Percentiles rank a stretch among this genome's conserved stretches.
These are phyloP conservation scores for Neoascochyta sp. DNA, from an alignment of 2,329 filamentous ascomycete species.

Conservation along the genomic window DNA sequence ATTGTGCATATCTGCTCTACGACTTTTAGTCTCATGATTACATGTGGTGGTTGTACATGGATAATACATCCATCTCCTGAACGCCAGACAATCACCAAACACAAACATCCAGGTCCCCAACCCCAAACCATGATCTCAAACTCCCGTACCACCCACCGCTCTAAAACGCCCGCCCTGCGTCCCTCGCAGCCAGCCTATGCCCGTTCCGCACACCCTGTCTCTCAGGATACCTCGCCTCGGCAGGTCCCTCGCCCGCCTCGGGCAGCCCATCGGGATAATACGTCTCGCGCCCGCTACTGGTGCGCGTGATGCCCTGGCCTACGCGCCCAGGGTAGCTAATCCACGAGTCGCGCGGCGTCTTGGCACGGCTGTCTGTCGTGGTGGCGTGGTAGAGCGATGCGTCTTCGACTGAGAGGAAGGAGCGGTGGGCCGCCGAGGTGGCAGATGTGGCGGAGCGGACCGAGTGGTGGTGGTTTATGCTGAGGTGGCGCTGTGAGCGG, in stretches of 20 bases:
- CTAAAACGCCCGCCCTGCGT: slow-evolving; percentile 4
- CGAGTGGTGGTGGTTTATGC: slow-evolving; percentile 4
- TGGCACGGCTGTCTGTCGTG: slow-evolving; percentile 1
- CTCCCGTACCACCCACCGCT: too few relatives aligned
- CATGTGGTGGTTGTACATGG: too few relatives aligned
- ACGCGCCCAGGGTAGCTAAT: slow-evolving; percentile 5
- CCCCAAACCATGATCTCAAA: too few relatives aligned
- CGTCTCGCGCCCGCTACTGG: slow-evolving; percentile 7
- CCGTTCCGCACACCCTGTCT: slow-evolving; percentile 1
- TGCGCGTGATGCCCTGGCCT: slow-evolving; percentile 3
- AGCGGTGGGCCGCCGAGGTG: slow-evolving; percentile 5
- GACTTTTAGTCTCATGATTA: too few relatives aligned
- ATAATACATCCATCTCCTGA: too few relatives aligned
- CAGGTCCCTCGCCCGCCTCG: slow-evolving; percentile 2
- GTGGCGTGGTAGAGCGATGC: slow-evolving; percentile 2
- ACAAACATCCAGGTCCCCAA: too few relatives aligned
- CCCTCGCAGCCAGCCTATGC: slow-evolving; percentile 1
- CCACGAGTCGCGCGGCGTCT: slow-evolving; percentile 1
- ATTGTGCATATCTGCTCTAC: too few relatives aligned
- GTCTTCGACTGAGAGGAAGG: slow-evolving; percentile 1
- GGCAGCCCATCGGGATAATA: slow-evolving; percentile 9
- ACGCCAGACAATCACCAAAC: too few relatives aligned
- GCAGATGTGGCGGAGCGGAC: slow-evolving; percentile 1
- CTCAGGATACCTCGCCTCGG: slow-evolving; percentile 3
- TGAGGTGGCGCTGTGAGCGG: too few relatives aligned